Base-by-base conservation (phyloP, 139 green algal genomes). In the Tetradesmus lagerheimii region DNA sequence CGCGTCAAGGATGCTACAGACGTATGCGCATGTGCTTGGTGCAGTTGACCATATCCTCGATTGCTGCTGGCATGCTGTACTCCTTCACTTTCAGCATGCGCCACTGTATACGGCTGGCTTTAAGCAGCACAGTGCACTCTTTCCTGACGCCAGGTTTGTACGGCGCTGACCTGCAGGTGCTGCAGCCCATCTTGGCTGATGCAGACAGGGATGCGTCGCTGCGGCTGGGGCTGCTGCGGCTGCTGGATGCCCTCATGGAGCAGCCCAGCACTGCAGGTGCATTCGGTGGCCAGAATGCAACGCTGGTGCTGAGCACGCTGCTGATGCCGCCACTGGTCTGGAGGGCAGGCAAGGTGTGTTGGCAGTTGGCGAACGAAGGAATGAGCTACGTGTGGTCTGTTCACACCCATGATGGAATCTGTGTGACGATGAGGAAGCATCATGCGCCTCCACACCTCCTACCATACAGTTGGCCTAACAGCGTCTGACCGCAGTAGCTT, bases 301-400 rank as follows among this genome's bases (percentile, higher is more conserved):
- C 39, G 15, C 41, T 45, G 5, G 43, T 96, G 38, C 86, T 97
- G 11, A 14, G 53, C 0, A 38, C 94, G 0, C 38, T 97, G 66
- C 92, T 98, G 29, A 80, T 96, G 74, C 96, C 96, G 34, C 90
- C 94, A 11, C 85, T 96, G n/a, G 92, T 96, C 23, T 98, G 96
- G 96, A 87, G 92, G 0, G 96, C 94, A 1, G 96, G 96, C 62
- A 96, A 97, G 79, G 87, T 91, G 43, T 12, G 83, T 20, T 35
- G 18, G 8, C 20, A 27, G 8, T 43, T 12, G 29, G n/a, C 23
- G 18, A 9, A 31, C 2, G 16, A 4, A 31, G 66, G 66, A 16
- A 77, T 37, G 27, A n/a, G 66, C 5, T 37, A 14, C 6, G n/a
- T 34, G 27, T 77, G 66, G 16, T 0, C 66, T 77, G 29, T 77